A percentile compares a stretch with the other conserved stretches of the same genome.
phyloP scores from a whole-genome alignment of 108 stramenopile genomes.

The Nitzschia putrida region DNA sequence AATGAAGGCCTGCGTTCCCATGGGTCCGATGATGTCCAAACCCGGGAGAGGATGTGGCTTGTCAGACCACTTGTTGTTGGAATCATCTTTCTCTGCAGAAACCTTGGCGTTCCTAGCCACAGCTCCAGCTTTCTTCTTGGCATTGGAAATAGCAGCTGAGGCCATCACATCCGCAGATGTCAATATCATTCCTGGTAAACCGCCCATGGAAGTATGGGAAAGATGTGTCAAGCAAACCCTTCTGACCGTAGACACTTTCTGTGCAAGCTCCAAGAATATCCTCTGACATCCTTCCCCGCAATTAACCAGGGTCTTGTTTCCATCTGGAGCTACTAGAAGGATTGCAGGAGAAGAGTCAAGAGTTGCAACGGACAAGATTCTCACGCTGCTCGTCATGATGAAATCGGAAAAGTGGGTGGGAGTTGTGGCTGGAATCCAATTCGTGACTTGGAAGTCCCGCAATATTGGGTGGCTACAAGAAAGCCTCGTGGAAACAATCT shows the following conservation, averaged over 20 bases:
- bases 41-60: slow-evolving; percentile 9
- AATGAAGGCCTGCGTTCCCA: slow-evolving; percentile 61
- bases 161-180: slow-evolving; percentile 66
- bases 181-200: slow-evolving; percentile 81
- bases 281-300: slow-evolving; percentile 87
- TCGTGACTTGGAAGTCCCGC: too few species aligned
- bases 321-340: slow-evolving; percentile 60
- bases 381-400: slow-evolving; percentile 67
- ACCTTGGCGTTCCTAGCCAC: neutral
- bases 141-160: slow-evolving; percentile 1
- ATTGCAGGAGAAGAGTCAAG: slow-evolving; percentile 75
- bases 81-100: too few species aligned
- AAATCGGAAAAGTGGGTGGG: neutral
- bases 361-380: slow-evolving; percentile 63
- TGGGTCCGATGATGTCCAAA: slow-evolving; percentile 72
- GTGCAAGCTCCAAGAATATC: slow-evolving; percentile 73
- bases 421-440: neutral
- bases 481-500: too few species aligned
- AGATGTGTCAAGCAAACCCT: slow-evolving; percentile 75
- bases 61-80: too few species aligned
- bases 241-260: slow-evolving; percentile 64
- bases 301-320: slow-evolving; percentile 76
- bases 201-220: slow-evolving; percentile 65
- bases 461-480: too few species aligned
- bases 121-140: slow-evolving; percentile 14